Evolutionary conservation across 1,284 basidiomycete genomes (phyloP).

Genomic region (Papiliotrema fonsecae): DNA sequence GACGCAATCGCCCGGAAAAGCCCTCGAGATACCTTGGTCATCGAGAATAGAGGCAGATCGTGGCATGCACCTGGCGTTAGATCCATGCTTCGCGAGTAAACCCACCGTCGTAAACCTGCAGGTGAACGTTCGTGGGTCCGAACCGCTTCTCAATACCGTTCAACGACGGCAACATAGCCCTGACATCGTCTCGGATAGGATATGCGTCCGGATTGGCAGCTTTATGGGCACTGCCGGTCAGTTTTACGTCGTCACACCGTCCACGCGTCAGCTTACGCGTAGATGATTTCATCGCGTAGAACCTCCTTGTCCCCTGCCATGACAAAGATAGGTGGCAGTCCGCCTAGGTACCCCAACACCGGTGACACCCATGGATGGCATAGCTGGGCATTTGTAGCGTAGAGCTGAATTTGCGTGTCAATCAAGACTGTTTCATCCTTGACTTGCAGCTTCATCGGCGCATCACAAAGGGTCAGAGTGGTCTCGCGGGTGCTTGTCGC

Average conservation of each 20-base stretch:
- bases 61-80: conserved; percentile 50
- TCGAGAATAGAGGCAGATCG: conserved; percentile 70
- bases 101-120: conserved; percentile 61
- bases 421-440: conserved; percentile 27
- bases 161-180: conserved; percentile 62
- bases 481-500: conserved; percentile 8
- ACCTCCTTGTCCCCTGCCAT: conserved; percentile 89
- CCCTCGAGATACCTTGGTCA: conserved; percentile 60
- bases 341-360: conserved; percentile 77
- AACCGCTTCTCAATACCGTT: conserved; percentile 60
- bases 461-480: conserved; percentile 30
- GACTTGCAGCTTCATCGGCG: conserved; percentile 24
- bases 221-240: conserved; percentile 70
- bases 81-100: not conserved
- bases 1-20: conserved; percentile 44
- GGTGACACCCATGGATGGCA: conserved; percentile 83
- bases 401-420: conserved; percentile 74
- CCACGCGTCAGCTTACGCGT: conserved; percentile 56
- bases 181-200: conserved; percentile 60
- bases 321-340: conserved; percentile 79
- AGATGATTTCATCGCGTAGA: conserved; percentile 86
- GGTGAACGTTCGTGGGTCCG: conserved; percentile 77
- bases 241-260: not conserved
- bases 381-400: conserved; percentile 78
- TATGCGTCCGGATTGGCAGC: conserved; percentile 77